phyloP scores from a whole-genome alignment of 495 filamentous ascomycete genomes.

The Penicillium atrosanguineum region DNA sequence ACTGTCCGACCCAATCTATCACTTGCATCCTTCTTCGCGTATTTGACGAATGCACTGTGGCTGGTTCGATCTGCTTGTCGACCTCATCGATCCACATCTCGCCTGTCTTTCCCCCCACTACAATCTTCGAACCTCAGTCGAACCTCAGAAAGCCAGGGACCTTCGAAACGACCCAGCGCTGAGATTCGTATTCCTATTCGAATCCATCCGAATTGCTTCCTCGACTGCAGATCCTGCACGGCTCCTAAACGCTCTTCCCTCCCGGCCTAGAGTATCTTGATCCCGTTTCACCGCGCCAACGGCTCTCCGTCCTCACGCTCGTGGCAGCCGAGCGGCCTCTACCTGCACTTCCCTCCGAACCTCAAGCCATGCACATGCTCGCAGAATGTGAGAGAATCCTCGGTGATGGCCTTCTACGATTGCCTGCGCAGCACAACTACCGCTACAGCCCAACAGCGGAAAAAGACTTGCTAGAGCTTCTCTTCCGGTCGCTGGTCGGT shows the following conservation, averaged over 20 bases:
- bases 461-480: slow-evolving; percentile 66
- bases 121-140: slow-evolving; percentile 13
- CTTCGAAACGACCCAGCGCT: background rate
- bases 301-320: slow-evolving; percentile 7
- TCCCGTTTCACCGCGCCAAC: slow-evolving; percentile 17
- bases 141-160: background rate
- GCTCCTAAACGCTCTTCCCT: slow-evolving; percentile 6
- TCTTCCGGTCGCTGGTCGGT: slow-evolving; percentile 82
- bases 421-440: slow-evolving; percentile 64
- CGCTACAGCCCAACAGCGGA: slow-evolving; percentile 69
- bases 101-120: slow-evolving; percentile 25
- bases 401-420: slow-evolving; percentile 67
- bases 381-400: slow-evolving; percentile 77
- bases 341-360: slow-evolving; percentile 5
- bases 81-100: slow-evolving; percentile 23
- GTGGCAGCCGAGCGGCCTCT: slow-evolving; percentile 8
- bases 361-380: slow-evolving; percentile 45
- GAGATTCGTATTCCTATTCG: background rate
- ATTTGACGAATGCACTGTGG: slow-evolving; percentile 10
- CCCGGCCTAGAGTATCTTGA: slow-evolving; percentile 9
- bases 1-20: background rate
- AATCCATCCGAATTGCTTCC: background rate
- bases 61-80: slow-evolving; percentile 8
- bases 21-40: background rate
- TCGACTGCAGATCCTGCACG: slow-evolving; percentile 3